Percentiles rank a stretch among this genome's conserved stretches.
These are phyloP conservation scores for Malania oleifera DNA, from an alignment of 164 flowering plant species.

Conservation along the genomic window DNA sequence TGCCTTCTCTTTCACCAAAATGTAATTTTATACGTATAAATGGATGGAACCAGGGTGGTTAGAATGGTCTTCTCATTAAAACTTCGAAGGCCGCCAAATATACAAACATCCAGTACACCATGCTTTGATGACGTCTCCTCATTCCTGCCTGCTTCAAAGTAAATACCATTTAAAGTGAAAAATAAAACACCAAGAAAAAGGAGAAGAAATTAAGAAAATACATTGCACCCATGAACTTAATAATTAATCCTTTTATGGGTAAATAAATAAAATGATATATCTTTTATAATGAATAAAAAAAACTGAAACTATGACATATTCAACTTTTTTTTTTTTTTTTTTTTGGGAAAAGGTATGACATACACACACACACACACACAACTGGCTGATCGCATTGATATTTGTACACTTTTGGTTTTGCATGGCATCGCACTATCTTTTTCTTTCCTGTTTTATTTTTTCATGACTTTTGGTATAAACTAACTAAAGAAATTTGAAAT, in stretches of 20 bases:
- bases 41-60: conserved; percentile 12
- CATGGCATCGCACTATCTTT: neutral
- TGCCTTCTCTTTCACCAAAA: conserved; percentile 12
- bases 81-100: conserved; percentile 51
- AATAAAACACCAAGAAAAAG: neutral
- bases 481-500: neutral
- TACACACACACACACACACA: too few species aligned
- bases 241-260: too few species aligned
- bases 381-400: neutral
- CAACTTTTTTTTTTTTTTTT: too few species aligned
- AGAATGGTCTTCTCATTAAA: conserved; percentile 46
- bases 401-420: neutral
- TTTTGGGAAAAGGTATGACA: too few species aligned
- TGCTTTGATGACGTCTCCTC: conserved; percentile 38
- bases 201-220: neutral
- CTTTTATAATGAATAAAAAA: neutral
- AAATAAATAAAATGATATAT: neutral
- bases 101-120: conserved; percentile 50
- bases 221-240: neutral
- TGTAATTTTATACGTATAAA: conserved; percentile 7
- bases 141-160: conserved; percentile 49
- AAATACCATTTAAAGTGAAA: conserved; percentile 13
- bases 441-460: neutral
- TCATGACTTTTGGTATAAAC: neutral
- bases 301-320: conserved; percentile 2